Percentiles rank a stretch among this genome's conserved stretches.
Conservation (phyloP, 108 stramenopile species). For the Schizochytrium sp. region DNA sequence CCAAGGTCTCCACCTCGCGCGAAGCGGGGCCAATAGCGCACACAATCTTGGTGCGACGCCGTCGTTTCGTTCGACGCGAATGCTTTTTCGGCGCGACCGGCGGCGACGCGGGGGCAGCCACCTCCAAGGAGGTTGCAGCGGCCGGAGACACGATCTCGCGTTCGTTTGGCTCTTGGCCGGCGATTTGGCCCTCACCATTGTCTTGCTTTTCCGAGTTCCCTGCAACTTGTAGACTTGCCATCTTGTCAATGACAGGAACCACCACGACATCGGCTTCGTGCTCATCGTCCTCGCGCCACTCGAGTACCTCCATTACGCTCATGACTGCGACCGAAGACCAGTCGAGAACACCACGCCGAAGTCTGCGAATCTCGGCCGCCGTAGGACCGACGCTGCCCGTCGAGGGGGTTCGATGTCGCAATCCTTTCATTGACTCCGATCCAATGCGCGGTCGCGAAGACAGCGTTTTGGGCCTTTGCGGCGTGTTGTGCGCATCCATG, state of each 20-base stretch:
- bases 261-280: background rate
- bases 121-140: background rate
- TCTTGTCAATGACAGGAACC: background rate
- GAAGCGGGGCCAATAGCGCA: background rate
- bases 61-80: background rate
- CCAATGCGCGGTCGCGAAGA: too few species aligned
- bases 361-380: background rate
- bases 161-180: too few species aligned
- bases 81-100: slow-evolving; percentile 68
- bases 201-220: slow-evolving; percentile 48
- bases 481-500: background rate
- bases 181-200: background rate
- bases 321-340: background rate
- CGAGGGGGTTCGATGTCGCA: background rate
- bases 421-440: too few species aligned
- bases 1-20: slow-evolving; percentile 50
- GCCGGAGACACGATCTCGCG: background rate
- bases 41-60: background rate
- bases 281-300: background rate
- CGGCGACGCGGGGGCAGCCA: slow-evolving; percentile 80
- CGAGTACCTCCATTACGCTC: background rate
- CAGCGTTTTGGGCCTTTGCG: background rate
- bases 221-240: too few species aligned
- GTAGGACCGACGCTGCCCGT: background rate
- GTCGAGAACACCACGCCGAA: background rate